Conservation (phyloP, 305 asterid species). For the Salvia sclarea region DNA sequence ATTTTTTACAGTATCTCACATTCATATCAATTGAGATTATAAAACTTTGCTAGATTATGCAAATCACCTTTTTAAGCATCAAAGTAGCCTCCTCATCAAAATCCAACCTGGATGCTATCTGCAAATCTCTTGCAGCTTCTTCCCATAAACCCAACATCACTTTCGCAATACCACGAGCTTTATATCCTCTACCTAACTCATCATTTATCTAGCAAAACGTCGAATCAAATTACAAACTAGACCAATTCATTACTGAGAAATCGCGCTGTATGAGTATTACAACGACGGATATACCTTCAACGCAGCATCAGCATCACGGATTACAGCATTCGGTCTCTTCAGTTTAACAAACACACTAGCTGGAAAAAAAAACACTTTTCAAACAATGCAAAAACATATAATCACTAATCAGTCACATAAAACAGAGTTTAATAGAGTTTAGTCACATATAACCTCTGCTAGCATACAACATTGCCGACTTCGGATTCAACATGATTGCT, state of each 20-base stretch:
- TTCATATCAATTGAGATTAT: background rate
- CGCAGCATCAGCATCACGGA: constrained; percentile 75
- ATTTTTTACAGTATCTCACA: background rate
- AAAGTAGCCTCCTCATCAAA: constrained; percentile 62
- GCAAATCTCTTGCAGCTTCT: constrained; percentile 66
- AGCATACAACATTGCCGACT: constrained; percentile 53
- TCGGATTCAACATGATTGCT: constrained; percentile 62
- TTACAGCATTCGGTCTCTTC: constrained; percentile 81
- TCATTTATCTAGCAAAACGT: constrained; percentile 50
- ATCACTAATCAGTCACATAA: background rate
- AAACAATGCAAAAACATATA: background rate
- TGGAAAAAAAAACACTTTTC: constrained; percentile 30
- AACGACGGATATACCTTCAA: constrained; percentile 44
- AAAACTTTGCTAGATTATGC: background rate
- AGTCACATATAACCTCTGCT: constrained; percentile 56
- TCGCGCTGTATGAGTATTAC: constrained; percentile 2
- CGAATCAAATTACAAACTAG: constrained; percentile 2
- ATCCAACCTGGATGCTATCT: constrained; percentile 56
- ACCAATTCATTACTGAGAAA: background rate
- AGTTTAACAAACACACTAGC: constrained; percentile 60
- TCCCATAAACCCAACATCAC: constrained; percentile 75
- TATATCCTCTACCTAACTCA: constrained; percentile 64
- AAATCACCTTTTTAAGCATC: constrained; percentile 57
- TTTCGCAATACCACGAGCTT: constrained; percentile 68
- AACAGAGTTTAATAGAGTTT: constrained; percentile 17